Conservation (phyloP, 345 rosid genomes). For the Lepidium didymum region DNA sequence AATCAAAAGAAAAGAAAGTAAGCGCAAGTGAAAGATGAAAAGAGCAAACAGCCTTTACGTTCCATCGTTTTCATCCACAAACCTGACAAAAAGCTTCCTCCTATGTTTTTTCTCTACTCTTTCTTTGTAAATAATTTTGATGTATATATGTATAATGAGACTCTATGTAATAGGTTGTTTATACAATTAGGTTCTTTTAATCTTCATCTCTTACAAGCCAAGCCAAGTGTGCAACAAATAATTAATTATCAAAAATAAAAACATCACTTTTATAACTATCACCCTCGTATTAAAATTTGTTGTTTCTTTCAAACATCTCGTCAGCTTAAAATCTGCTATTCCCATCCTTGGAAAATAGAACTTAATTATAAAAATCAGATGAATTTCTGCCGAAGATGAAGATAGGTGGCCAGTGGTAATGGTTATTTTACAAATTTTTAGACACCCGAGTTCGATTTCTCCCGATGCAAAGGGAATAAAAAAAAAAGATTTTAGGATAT, state of each 20-base stretch:
- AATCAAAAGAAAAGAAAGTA: neutral
- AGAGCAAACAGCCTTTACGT: conserved; percentile 13
- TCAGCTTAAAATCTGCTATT: neutral
- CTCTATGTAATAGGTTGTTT: neutral
- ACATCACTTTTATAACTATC: neutral
- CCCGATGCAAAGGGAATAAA: no score
- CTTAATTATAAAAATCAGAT: neutral
- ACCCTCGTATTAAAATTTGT: neutral
- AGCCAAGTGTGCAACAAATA: neutral
- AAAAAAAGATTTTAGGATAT: no score
- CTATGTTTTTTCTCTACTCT: conserved; percentile 10
- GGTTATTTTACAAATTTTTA: no score
- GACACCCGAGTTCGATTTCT: no score
- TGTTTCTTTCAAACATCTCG: neutral
- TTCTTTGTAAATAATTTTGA: neutral
- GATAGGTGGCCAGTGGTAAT: no score
- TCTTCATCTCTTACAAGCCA: neutral
- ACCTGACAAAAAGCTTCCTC: conserved; percentile 20
- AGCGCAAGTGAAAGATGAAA: conserved; percentile 9
- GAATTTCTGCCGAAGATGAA: no score
- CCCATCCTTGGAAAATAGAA: neutral
- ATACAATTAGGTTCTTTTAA: neutral
- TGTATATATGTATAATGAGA: no score
- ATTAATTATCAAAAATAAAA: neutral
- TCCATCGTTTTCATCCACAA: conserved; percentile 25